Percentiles rank a stretch among this genome's conserved stretches.
Conservation (phyloP, 192 early-diverging fungal genomes). For the Coemansia sp. region DNA sequence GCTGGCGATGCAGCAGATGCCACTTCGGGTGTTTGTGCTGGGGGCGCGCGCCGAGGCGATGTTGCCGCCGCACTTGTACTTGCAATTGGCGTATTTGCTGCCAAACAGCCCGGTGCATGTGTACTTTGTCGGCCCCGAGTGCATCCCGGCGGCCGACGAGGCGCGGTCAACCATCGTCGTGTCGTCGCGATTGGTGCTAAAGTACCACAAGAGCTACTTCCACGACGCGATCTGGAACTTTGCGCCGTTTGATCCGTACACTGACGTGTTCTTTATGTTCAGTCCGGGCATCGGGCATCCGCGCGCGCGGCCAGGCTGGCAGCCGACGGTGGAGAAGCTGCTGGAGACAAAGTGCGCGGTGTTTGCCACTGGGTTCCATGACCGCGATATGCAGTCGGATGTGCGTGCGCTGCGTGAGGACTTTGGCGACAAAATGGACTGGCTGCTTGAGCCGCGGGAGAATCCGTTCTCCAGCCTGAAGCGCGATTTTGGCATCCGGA, state of each 20-base stretch:
- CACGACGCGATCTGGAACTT: slow-evolving; percentile 59
- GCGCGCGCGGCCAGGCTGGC: slow-evolving; percentile 62
- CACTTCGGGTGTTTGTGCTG: slow-evolving; percentile 66
- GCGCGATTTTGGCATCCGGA: slow-evolving; percentile 68
- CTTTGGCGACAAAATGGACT: slow-evolving; percentile 64
- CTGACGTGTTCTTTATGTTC: slow-evolving; percentile 76
- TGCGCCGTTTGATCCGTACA: slow-evolving; percentile 75
- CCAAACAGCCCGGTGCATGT: slow-evolving; percentile 71
- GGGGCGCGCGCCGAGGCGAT: slow-evolving; percentile 74
- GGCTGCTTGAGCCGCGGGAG: slow-evolving; percentile 65
- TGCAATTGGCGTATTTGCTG: slow-evolving; percentile 71
- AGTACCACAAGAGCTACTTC: slow-evolving; percentile 67
- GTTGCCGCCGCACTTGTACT: slow-evolving; percentile 72
- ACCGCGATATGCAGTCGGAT: slow-evolving; percentile 63
- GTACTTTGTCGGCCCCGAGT: slow-evolving; percentile 79
- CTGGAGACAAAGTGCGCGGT: slow-evolving; percentile 76
- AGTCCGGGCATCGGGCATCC: slow-evolving; percentile 72
- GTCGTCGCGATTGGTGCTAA: slow-evolving; percentile 61
- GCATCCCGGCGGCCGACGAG: slow-evolving; percentile 58
- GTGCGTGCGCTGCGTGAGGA: slow-evolving; percentile 60
- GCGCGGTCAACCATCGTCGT: slow-evolving; percentile 51
- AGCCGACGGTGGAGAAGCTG: slow-evolving; percentile 62
- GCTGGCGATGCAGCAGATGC: slow-evolving; percentile 56
- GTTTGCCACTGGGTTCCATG: slow-evolving; percentile 76
- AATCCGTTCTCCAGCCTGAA: slow-evolving; percentile 72